Evolutionary conservation across 164 flowering plant genomes (phyloP).

Genomic region (Dillenia suffruticosa): DNA sequence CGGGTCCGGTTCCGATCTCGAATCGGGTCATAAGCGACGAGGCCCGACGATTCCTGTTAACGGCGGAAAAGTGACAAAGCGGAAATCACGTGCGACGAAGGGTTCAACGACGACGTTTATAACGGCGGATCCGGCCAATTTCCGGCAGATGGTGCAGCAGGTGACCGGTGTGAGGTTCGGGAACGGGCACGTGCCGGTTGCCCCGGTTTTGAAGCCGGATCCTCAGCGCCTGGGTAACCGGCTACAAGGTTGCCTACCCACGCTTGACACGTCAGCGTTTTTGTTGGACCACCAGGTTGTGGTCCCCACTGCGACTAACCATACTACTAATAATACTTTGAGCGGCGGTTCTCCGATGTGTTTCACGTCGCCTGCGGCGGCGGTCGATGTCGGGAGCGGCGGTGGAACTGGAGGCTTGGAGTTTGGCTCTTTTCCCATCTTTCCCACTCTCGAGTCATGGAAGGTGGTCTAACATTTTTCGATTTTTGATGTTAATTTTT

Average conservation of each 20-base stretch:
- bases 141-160: conserved; percentile 97
- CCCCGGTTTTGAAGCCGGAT: conserved; percentile 65
- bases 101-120: conserved; percentile 79
- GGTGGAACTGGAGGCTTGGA: conserved; percentile 25
- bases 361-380: conserved; percentile 5
- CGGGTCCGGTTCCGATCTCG: conserved; percentile 41
- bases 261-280: conserved; percentile 73
- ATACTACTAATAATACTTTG: neutral
- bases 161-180: conserved; percentile 70
- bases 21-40: conserved; percentile 21
- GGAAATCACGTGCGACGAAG: conserved; percentile 80
- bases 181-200: conserved; percentile 15
- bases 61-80: conserved; percentile 49
- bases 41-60: conserved; percentile 5
- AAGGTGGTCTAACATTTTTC: conserved; percentile 36
- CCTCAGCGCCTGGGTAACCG: conserved; percentile 46
- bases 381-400: conserved; percentile 12
- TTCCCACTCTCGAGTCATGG: conserved; percentile 94
- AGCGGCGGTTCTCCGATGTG: conserved; percentile 2
- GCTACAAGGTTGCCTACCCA: conserved; percentile 40
- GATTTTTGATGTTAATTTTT: neutral
- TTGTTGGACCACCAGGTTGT: conserved; percentile 31
- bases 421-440: conserved; percentile 42
- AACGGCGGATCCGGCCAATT: conserved; percentile 80
- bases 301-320: conserved; percentile 14